Evolutionary conservation across 2,329 filamentous ascomycete species (phyloP).

Genomic region (Pseudopyricularia javanii): DNA sequence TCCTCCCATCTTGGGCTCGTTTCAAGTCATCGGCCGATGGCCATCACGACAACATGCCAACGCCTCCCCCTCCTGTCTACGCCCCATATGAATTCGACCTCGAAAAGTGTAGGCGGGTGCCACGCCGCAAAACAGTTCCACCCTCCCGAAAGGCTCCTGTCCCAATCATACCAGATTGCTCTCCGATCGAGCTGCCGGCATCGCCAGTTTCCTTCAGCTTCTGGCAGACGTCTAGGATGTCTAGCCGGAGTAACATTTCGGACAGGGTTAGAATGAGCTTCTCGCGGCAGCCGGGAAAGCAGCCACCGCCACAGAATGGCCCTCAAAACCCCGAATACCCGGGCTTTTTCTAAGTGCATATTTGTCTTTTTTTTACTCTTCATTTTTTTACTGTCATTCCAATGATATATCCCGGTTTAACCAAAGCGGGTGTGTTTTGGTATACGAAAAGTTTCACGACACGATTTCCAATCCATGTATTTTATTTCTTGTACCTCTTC

Average conservation of each 20-base stretch:
- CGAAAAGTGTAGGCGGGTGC: conserved; percentile 1
- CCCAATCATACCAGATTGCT: neutral
- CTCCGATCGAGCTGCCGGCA: conserved; percentile 7
- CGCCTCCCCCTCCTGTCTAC: neutral
- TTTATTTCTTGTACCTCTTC: too few relatives aligned
- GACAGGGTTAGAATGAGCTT: neutral
- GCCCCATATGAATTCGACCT: neutral
- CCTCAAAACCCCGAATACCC: neutral
- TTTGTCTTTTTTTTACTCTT: neutral
- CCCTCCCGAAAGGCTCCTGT: neutral
- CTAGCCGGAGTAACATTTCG: neutral
- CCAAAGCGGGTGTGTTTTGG: too few relatives aligned
- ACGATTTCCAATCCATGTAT: too few relatives aligned
- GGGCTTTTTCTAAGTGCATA: neutral
- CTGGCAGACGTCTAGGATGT: neutral
- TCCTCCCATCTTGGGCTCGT: neutral
- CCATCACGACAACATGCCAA: neutral
- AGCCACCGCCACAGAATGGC: neutral
- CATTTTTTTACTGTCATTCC: too few relatives aligned
- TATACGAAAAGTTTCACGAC: too few relatives aligned
- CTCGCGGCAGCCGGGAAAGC: neutral
- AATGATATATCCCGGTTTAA: too few relatives aligned
- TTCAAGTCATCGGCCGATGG: neutral
- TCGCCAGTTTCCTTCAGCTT: conserved; percentile 9
- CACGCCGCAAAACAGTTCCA: conserved; percentile 2